Conservation (phyloP, 441 rosid species). For the Brassica hybrid region DNA sequence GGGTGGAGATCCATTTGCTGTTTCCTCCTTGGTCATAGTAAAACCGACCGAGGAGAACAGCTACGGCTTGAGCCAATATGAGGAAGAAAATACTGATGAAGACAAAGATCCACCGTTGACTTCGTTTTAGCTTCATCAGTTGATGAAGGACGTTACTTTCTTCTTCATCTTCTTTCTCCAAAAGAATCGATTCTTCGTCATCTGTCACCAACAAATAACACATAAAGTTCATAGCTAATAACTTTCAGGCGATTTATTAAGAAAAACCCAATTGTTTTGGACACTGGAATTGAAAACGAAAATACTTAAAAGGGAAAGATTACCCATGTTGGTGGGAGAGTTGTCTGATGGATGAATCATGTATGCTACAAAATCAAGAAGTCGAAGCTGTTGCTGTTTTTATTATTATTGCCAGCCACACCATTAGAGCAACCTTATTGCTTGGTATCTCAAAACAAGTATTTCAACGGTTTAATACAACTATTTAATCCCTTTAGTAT, state of each 20-base stretch:
- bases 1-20: slow-evolving; percentile 83
- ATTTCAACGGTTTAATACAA: background rate
- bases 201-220: slow-evolving; percentile 42
- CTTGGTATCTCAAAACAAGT: background rate
- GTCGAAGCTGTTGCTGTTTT: background rate
- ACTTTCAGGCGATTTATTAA: background rate
- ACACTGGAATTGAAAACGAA: background rate
- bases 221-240: slow-evolving; percentile 7
- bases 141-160: slow-evolving; percentile 33
- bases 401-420: background rate
- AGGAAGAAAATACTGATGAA: slow-evolving; percentile 64
- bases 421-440: slow-evolving; percentile 1
- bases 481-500: background rate
- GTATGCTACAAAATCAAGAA: background rate
- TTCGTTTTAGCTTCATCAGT: slow-evolving; percentile 52
- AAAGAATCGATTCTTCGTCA: slow-evolving; percentile 46
- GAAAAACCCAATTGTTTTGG: background rate
- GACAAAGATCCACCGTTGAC: slow-evolving; percentile 80
- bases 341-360: slow-evolving; percentile 10
- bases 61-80: slow-evolving; percentile 71
- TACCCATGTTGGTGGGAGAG: slow-evolving; percentile 14
- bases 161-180: slow-evolving; percentile 34
- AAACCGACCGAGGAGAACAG: slow-evolving; percentile 81
- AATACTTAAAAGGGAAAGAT: background rate
- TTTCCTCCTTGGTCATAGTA: slow-evolving; percentile 84